Evolutionary conservation across 2,329 filamentous ascomycete species (phyloP), one percentile per base, ranked within the genome.

Genomic region (Exophiala sp.): DNA sequence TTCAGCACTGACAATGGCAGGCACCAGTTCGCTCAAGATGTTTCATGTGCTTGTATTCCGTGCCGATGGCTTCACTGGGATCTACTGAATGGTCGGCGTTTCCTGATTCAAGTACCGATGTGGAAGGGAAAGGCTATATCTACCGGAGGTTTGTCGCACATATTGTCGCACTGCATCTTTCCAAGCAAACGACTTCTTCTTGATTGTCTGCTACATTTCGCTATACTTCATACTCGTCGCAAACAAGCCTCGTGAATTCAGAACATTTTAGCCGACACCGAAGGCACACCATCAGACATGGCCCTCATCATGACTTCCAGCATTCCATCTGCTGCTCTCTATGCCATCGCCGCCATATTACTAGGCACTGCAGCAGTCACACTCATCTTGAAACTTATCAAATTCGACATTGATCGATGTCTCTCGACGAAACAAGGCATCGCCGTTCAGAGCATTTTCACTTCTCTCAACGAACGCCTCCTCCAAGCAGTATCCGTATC

Each of bases 401-500:
- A 42, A 11, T 20, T 60, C 16, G 54, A 57, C 38, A 34, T 57
- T n/a, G 29, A 43, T 14, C 35, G 45, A n/a, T 47, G 55, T 21
- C 29, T 60, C 5, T 24, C 45, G 3, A 50, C 51, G 10, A 57
- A 60, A 41, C 29, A 35, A 43, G 57, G 57, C 29, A 50, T 38
- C n/a, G 12, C 36, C 18, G 11, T 55, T 20, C 42, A 52, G 7
- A 34, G 12, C n/a, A 34, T 36, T 1, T 33, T 21, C 21, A 20
- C 44, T 8, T 36, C 14, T 12, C n/a, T 50, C 29, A 48, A 34
- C 14, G 54, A 57, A 14, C 51, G 45, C 7, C 35, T 49, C 11
- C 48, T 57, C 16, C 35, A 57, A 14, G 8, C 36, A 7, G 21
- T 60, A 6, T 54, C 57, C 3, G 42, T 60, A 40, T 52, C 57